Percentiles rank a stretch among this genome's conserved stretches.
Evolutionary conservation across 202 grass and related monocot species (phyloP).

Genomic region (Dendrocalamus latiflorus): DNA sequence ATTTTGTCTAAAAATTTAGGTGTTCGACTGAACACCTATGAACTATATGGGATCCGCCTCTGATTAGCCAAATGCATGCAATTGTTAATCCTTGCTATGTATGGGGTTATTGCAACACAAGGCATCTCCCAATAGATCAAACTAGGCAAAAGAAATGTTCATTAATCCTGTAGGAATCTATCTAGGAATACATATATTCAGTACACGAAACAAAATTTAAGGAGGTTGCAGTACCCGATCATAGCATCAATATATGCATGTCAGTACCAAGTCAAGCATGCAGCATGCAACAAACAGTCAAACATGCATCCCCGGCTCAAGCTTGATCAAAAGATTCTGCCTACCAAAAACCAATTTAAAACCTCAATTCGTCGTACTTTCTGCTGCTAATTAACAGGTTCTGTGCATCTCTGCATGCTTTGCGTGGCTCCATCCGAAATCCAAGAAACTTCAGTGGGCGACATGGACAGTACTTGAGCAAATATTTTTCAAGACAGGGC

Average conservation of each 20-base stretch:
- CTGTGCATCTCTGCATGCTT: neutral
- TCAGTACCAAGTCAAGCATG: constrained; percentile 12
- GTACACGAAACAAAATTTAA: constrained; percentile 12
- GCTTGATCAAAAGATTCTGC: constrained; percentile 40
- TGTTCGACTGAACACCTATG: too few relatives aligned
- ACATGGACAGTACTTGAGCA: constrained; percentile 23
- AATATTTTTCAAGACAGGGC: neutral
- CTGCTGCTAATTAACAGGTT: neutral
- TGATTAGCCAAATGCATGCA: neutral
- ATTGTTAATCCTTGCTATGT: constrained; percentile 21
- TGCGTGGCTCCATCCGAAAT: neutral
- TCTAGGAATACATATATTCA: neutral
- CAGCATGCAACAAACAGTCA: constrained; percentile 36
- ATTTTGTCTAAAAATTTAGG: too few relatives aligned
- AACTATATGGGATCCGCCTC: too few relatives aligned
- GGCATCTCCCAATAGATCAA: constrained; percentile 16
- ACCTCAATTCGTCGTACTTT: constrained; percentile 20
- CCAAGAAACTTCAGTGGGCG: constrained; percentile 44
- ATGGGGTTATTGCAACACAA: constrained; percentile 26
- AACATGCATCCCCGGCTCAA: constrained; percentile 39
- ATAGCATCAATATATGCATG: neutral
- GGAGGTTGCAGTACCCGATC: constrained; percentile 8
- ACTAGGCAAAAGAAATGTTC: neutral
- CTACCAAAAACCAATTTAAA: neutral
- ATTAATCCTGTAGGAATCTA: constrained; percentile 5